phyloP scores from a whole-genome alignment of 352 stramenopile species.

The Pythium vanterpoolii region DNA sequence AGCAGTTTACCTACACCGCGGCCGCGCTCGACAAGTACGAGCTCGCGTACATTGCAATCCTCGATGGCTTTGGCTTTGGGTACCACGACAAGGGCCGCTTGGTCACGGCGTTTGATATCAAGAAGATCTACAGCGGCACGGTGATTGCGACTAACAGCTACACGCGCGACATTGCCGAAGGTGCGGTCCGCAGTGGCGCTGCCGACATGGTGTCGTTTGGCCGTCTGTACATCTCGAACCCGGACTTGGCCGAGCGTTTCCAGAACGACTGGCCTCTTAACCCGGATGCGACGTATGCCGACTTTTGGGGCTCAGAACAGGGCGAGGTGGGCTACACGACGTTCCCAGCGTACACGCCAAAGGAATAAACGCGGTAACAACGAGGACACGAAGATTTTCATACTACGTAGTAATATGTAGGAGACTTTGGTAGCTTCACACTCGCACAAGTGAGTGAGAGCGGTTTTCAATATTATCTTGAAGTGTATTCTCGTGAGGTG shows the following conservation, averaged over 20 bases:
- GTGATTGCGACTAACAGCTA: slow-evolving; percentile 45
- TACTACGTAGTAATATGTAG: neutral
- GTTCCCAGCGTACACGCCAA: neutral
- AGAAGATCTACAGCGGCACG: slow-evolving; percentile 30
- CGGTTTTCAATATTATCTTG: no score
- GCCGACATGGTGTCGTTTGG: slow-evolving; percentile 32
- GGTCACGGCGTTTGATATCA: slow-evolving; percentile 29
- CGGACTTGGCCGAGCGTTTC: slow-evolving; percentile 33
- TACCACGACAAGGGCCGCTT: slow-evolving; percentile 27
- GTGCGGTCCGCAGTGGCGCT: slow-evolving; percentile 18
- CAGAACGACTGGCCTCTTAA: slow-evolving; percentile 27
- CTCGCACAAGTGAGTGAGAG: neutral
- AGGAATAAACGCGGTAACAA: neutral
- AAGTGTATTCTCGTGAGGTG: no score
- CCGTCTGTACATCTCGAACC: slow-evolving; percentile 40
- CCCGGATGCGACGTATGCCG: slow-evolving; percentile 9
- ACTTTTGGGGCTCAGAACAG: neutral
- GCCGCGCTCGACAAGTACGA: slow-evolving; percentile 31
- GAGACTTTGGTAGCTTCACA: neutral
- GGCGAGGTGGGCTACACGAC: slow-evolving; percentile 3
- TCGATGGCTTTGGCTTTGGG: slow-evolving; percentile 35
- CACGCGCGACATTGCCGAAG: slow-evolving; percentile 24
- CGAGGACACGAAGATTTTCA: neutral
- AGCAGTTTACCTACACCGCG: slow-evolving; percentile 42
- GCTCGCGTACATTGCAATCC: slow-evolving; percentile 38